phyloP scores from a whole-genome alignment of 208 protist genomes.

The Trypanosoma platydactyli region DNA sequence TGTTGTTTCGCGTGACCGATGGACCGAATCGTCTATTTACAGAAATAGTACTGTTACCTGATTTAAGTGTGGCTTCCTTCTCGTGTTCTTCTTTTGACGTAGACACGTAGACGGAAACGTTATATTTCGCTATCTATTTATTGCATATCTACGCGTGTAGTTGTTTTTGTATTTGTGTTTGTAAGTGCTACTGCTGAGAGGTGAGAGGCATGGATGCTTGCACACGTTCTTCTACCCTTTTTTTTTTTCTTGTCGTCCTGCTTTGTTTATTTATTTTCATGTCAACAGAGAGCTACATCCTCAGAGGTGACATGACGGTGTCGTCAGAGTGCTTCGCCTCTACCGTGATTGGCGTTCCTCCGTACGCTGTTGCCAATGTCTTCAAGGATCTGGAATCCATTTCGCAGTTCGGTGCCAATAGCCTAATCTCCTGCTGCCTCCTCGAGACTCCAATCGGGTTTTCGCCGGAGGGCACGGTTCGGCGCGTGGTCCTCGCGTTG shows the following conservation, averaged over 20 bases:
- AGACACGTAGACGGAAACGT: no score
- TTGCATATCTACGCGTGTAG: no score
- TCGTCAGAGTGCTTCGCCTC: slow-evolving; percentile 27
- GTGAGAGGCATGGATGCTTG: background rate
- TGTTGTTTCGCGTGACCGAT: no score
- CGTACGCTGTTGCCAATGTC: slow-evolving; percentile 24
- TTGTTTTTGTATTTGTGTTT: no score
- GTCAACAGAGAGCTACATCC: background rate
- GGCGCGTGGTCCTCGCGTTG: slow-evolving; percentile 38
- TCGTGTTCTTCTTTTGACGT: background rate
- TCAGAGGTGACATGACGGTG: slow-evolving; percentile 3
- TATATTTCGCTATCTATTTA: no score
- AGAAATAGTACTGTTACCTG: background rate
- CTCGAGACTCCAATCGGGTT: slow-evolving; percentile 36
- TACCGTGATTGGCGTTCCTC: slow-evolving; percentile 43
- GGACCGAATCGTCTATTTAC: background rate
- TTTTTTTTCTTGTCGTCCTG: background rate
- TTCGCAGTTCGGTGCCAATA: slow-evolving; percentile 34
- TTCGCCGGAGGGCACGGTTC: slow-evolving; percentile 26
- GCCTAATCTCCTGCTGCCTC: slow-evolving; percentile 42
- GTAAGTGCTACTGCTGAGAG: background rate
- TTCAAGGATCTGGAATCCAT: slow-evolving; percentile 40
- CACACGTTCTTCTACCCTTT: background rate
- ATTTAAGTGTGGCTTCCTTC: background rate
- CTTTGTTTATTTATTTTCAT: background rate